phyloP scores from a whole-genome alignment of 140 eudicot genomes.

The Flaveria floridana region DNA sequence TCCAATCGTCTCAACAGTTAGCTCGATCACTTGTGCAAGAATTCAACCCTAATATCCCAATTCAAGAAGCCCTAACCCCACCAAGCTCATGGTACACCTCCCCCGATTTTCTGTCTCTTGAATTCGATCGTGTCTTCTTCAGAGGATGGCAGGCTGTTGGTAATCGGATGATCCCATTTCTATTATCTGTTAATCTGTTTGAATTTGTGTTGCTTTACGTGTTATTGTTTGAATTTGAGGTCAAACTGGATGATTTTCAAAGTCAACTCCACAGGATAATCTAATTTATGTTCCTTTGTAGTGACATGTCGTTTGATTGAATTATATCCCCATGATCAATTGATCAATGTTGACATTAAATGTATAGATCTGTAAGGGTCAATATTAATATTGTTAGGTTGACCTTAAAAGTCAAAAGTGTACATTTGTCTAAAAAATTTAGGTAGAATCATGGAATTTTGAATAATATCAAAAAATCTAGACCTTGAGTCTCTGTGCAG shows the following conservation, averaged over 20 bases:
- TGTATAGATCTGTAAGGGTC: background rate
- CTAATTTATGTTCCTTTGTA: background rate
- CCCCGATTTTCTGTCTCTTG: slow-evolving; percentile 58
- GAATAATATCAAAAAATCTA: background rate
- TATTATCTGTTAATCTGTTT: background rate
- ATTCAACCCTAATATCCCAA: slow-evolving; percentile 73
- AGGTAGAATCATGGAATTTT: background rate
- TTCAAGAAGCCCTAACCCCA: slow-evolving; percentile 84
- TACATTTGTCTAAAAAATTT: background rate
- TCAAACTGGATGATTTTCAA: slow-evolving; percentile 18
- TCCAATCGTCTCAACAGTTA: slow-evolving; percentile 16
- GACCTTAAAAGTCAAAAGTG: slow-evolving; percentile 25
- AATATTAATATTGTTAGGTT: background rate
- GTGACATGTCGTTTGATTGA: background rate
- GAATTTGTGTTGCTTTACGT: background rate
- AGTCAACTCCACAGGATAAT: background rate
- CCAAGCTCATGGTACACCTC: slow-evolving; percentile 87
- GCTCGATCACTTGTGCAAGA: slow-evolving; percentile 42
- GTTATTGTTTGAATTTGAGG: slow-evolving; percentile 14
- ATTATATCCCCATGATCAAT: background rate
- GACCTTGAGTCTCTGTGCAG: background rate
- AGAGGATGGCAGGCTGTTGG: slow-evolving; percentile 93
- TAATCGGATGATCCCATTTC: slow-evolving; percentile 19
- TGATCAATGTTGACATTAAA: background rate
- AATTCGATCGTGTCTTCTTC: slow-evolving; percentile 69